phyloP scores from a whole-genome alignment of 345 rosid genomes.

The Eucalyptus erythrocorys region DNA sequence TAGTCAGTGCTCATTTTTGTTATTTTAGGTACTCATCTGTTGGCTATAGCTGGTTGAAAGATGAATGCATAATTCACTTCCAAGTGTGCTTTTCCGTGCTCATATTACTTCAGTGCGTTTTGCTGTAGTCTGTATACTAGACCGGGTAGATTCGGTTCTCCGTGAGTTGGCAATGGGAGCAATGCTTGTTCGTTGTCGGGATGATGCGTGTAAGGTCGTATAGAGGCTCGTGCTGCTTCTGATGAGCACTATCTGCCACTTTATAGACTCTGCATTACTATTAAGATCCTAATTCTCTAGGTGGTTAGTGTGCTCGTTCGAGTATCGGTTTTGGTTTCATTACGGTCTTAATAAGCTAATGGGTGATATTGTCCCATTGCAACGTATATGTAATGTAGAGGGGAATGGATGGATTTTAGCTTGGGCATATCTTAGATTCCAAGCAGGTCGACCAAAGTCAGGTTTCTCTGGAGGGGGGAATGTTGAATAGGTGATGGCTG shows the following conservation, averaged over 20 bases:
- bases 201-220: background rate
- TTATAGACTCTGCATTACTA: background rate
- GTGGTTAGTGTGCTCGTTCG: background rate
- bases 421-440: background rate
- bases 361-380: background rate
- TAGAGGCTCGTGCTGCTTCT: rapidly evolving
- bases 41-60: background rate
- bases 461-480: background rate
- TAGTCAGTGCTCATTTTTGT: background rate
- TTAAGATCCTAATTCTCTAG: background rate
- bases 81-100: background rate
- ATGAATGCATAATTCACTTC: background rate
- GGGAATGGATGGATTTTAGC: background rate
- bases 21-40: background rate
- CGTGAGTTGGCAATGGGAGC: background rate
- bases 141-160: rapidly evolving
- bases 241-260: background rate
- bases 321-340: background rate
- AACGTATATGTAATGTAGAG: background rate
- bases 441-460: background rate
- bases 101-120: background rate
- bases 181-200: background rate
- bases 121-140: background rate
- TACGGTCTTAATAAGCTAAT: background rate
- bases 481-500: background rate